Conservation (phyloP, 345 rosid genomes). For the Lepidium africanum region DNA sequence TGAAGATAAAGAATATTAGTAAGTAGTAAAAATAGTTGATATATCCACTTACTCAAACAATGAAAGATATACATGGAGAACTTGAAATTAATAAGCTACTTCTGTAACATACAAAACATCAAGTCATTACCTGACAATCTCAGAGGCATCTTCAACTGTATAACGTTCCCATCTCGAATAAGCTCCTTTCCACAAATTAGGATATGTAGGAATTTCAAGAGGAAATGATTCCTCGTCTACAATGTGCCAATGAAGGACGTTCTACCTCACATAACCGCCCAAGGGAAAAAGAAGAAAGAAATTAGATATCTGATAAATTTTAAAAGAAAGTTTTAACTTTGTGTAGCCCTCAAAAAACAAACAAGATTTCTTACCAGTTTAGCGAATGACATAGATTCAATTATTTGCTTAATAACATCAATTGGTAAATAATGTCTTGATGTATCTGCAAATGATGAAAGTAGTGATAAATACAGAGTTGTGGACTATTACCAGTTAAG, state of each 20-base stretch:
- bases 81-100: neutral
- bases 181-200: constrained; percentile 86
- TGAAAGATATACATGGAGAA: neutral
- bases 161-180: constrained; percentile 87
- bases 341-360: constrained; percentile 4
- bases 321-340: neutral
- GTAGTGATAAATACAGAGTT: neutral
- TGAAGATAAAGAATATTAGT: constrained; percentile 16
- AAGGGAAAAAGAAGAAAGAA: constrained; percentile 19
- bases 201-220: constrained; percentile 73
- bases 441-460: constrained; percentile 58
- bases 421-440: constrained; percentile 80
- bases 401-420: constrained; percentile 68
- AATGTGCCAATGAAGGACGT: constrained; percentile 97
- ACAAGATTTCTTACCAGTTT: constrained; percentile 63
- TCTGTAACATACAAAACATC: neutral
- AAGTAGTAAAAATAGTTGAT: neutral
- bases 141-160: constrained; percentile 83
- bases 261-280: constrained; percentile 53
- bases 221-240: constrained; percentile 92
- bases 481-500: too few species aligned
- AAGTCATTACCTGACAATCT: constrained; percentile 64
- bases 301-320: neutral
- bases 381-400: constrained; percentile 92
- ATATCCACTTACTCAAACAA: neutral